Evolutionary conservation across 768 basidiomycete genomes (phyloP).

Genomic region (Suillus cothurnatus): DNA sequence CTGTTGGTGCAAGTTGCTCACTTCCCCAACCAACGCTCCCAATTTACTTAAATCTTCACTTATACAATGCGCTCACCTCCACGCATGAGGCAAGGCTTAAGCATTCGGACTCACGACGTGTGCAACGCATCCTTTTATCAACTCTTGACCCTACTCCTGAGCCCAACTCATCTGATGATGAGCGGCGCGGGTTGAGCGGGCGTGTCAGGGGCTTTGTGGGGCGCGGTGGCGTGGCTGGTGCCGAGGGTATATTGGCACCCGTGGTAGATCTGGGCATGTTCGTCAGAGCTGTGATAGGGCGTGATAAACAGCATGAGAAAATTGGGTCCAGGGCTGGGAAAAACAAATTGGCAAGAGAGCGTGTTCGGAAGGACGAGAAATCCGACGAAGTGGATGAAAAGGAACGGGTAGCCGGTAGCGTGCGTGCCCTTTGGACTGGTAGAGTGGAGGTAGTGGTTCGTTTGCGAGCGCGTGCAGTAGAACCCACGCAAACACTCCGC

Average conservation of each 20-base stretch:
- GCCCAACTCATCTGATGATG: conserved; percentile 34
- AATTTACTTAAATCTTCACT: conserved; percentile 27
- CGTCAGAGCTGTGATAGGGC: conserved; percentile 43
- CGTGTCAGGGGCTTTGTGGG: conserved; percentile 44
- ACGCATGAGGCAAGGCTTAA: conserved; percentile 33
- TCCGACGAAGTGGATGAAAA: conserved; percentile 33
- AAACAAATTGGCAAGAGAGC: conserved; percentile 18
- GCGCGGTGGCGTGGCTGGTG: conserved; percentile 36
- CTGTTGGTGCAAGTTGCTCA: conserved; percentile 36
- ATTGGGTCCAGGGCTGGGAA: conserved; percentile 16
- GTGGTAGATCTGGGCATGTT: conserved; percentile 57
- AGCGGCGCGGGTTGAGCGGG: conserved; percentile 32
- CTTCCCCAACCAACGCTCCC: background rate
- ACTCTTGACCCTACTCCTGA: conserved; percentile 50
- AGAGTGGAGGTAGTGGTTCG: conserved; percentile 28
- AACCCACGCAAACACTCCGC: conserved; percentile 24
- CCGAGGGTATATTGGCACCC: conserved; percentile 45
- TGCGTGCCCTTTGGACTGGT: conserved; percentile 37
- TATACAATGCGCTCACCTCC: conserved; percentile 24
- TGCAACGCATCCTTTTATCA: conserved; percentile 61
- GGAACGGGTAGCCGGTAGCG: conserved; percentile 34
- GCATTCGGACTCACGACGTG: conserved; percentile 56
- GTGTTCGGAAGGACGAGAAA: conserved; percentile 38
- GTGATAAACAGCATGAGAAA: conserved; percentile 39
- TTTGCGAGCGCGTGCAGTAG: conserved; percentile 33